Evolutionary conservation across 345 rosid species (phyloP), one percentile per base, ranked within the genome.

Genomic region (Limnanthes douglasii): DNA sequence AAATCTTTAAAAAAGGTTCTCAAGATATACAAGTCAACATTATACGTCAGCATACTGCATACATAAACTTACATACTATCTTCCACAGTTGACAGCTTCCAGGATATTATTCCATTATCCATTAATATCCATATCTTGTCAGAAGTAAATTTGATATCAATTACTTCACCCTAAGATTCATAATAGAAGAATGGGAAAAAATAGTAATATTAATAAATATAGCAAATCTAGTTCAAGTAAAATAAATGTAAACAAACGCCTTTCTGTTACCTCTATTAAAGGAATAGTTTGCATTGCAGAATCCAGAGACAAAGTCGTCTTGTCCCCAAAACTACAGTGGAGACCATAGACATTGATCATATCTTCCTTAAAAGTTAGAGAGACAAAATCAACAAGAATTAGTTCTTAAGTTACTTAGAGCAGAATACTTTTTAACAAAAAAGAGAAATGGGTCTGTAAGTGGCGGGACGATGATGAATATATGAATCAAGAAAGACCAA

Each of bases 91-190:
- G n/a, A 46, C 53, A 65, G 39, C 54, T 56, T 52, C 52, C 67
- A 61, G 43, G 44, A 61, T 15, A 64, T 39, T 58, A 90, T 49
- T 51, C 68, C 83, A 64, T 59, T 57, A 24, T 74, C 82, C 51
- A 64, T 73, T 34, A 90, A 52, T 54, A 57, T 69, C 77, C 78
- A 84, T 40, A 90, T 74, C 52, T 58, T 65, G 46, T 77, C 64
- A 21, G 84, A 68, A 19, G 85, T 61, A 57, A 84, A 59, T 44
- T 65, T 65, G 64, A 75, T 71, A 58, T 84, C 98, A 55, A 79
- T 39, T 56, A 76, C 68, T 43, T 21, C 62, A 15, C 83, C 98
- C 98, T 90, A 53, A 43, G 62, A 39, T 48, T 15, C 26, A 56
- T 22, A 39, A 16, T 32, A 50, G 32, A 39, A 18, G 32, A 21